Conservation (phyloP, 345 rosid genomes). For the Salix exigua region DNA sequence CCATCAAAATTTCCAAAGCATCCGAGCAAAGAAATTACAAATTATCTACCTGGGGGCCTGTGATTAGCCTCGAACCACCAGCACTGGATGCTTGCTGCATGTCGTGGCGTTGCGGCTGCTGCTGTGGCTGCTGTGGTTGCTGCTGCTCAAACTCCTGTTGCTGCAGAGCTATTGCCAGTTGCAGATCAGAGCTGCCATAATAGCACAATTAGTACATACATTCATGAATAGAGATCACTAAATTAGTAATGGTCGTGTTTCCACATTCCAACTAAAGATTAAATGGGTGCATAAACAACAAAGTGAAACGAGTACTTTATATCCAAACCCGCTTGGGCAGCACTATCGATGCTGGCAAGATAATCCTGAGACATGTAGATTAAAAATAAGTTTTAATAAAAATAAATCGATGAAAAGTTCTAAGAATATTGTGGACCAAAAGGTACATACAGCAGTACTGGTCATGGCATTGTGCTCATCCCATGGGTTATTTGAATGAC, state of each 20-base stretch:
- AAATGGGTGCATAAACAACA: background rate
- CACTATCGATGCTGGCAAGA: slow-evolving; percentile 72
- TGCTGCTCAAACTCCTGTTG: slow-evolving; percentile 88
- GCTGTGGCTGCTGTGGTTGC: slow-evolving; percentile 19
- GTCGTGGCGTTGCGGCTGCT: slow-evolving; percentile 50
- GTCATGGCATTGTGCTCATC: slow-evolving; percentile 79
- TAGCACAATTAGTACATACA: slow-evolving; percentile 1
- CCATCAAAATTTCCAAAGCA: background rate
- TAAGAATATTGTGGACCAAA: background rate
- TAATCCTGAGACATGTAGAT: slow-evolving; percentile 61
- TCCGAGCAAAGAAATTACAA: background rate
- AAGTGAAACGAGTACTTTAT: slow-evolving; percentile 52
- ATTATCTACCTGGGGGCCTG: slow-evolving; percentile 78
- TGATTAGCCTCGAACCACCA: slow-evolving; percentile 59
- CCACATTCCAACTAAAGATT: slow-evolving; percentile 1
- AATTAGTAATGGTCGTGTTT: background rate
- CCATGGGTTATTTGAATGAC: slow-evolving; percentile 64
- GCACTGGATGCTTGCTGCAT: slow-evolving; percentile 46
- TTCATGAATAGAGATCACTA: background rate
- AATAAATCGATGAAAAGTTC: background rate
- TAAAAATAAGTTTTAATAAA: slow-evolving; percentile 10
- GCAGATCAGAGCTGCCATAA: slow-evolving; percentile 80
- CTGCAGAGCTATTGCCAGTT: slow-evolving; percentile 93
- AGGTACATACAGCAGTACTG: slow-evolving; percentile 67
- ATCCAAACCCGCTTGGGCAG: slow-evolving; percentile 54